Conservation (phyloP, 176 grass and related monocot species). For the Cocos nucifera region DNA sequence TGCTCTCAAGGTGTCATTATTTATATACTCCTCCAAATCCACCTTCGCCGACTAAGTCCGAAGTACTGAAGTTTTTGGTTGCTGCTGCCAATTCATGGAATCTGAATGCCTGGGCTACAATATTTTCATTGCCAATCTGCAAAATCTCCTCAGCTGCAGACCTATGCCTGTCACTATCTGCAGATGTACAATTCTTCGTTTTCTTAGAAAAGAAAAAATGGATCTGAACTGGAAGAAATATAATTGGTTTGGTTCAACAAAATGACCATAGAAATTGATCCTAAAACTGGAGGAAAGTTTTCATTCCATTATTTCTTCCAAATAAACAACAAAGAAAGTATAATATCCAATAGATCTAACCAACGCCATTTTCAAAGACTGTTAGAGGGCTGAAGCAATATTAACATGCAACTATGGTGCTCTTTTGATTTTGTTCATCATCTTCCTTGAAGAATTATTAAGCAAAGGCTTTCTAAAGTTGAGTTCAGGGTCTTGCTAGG, state of each 20-base stretch:
- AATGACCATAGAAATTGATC: no score
- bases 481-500: no score
- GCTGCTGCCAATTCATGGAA: conserved; percentile 18
- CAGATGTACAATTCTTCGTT: not conserved
- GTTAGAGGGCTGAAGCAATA: not conserved
- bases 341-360: no score
- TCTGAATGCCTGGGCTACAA: conserved; percentile 17
- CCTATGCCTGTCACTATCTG: conserved; percentile 25
- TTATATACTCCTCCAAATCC: conserved; percentile 43
- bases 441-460: no score
- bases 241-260: no score
- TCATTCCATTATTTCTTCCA: no score
- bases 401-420: not conserved
- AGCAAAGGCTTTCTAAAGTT: no score
- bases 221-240: not conserved
- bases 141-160: conserved; percentile 32
- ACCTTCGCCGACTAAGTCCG: conserved; percentile 27
- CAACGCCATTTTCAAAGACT: not conserved
- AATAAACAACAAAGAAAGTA: no score
- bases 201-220: no score
- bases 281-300: no score
- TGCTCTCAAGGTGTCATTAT: conserved; percentile 23
- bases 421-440: no score
- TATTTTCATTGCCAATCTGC: conserved; percentile 27
- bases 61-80: conserved; percentile 14